Conservation (phyloP, 2,329 filamentous ascomycete genomes). For the Claviceps quebecensis region DNA sequence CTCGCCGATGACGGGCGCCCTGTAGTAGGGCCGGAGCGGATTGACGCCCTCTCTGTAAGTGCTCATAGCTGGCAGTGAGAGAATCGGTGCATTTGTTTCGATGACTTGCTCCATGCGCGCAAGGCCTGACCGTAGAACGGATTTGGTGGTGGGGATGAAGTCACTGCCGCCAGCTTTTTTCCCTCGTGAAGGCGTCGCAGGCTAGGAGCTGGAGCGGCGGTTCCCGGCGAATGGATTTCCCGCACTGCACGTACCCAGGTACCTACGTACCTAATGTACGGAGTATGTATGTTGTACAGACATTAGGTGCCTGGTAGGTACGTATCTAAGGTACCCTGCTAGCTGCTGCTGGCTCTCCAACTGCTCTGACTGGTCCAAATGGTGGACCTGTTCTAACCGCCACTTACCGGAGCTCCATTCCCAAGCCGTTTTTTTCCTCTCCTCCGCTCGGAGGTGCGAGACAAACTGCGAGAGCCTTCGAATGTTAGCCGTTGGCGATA, state of each 20-base stretch:
- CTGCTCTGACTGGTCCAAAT: background rate
- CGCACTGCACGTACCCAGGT: conserved; percentile 4
- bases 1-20: conserved; percentile 43
- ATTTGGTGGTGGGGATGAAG: background rate
- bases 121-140: background rate
- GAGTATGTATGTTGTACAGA: too few relatives aligned
- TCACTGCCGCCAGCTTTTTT: conserved; percentile 6
- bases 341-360: too few relatives aligned
- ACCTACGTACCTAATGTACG: too few relatives aligned
- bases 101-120: background rate
- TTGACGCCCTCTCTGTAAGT: conserved; percentile 37
- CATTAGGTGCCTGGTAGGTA: too few relatives aligned
- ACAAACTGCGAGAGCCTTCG: background rate
- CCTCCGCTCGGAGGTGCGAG: conserved; percentile 1
- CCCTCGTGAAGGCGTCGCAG: background rate
- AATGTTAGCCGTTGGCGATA: background rate
- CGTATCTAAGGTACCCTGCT: background rate
- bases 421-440: conserved; percentile 5
- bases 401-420: conserved; percentile 10
- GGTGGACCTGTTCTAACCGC: conserved; percentile 1
- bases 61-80: conserved; percentile 25
- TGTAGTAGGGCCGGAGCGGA: conserved; percentile 57
- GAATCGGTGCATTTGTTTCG: conserved; percentile 13
- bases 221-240: conserved; percentile 21
- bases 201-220: conserved; percentile 4